Evolutionary conservation across 23 red algal species (phyloP), one percentile per base, ranked within the genome.

Genomic region (Gracilaria domingensis): DNA sequence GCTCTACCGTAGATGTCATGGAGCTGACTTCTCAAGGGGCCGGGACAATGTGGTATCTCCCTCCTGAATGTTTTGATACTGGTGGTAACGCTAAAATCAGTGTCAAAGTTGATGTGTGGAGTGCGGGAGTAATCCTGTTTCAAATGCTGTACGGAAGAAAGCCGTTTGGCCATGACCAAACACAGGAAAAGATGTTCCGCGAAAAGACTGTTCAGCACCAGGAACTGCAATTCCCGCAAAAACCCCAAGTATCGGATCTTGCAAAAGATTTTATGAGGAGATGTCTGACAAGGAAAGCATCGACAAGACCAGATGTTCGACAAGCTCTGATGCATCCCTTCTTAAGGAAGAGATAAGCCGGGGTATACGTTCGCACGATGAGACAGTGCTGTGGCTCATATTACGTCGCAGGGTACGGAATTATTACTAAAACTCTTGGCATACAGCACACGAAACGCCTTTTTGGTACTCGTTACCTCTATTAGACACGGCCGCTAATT

Each of bases 21-120:
- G 95, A 98, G 80, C 81, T 98, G 54, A 98, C 95, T 12, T 89
- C 83, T 18, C 93, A 95, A 86, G 93, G 93, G n/a, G 93, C 93
- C 39, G 97, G 97, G 50, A 98, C 97, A 12, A 96, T 96, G 82
- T 98, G 97, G 97, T 98, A 98, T 75, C 79, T 98, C 36, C 97
- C 97, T 20, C 97, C 97, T 40, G 97, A 98, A 49, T 95, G 93
- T 64, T 98, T 98, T 86, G 85, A 91, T 30, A 81, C 72, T 0
- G 95, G 84, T 40, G 74, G 69, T 25, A 32, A 51, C 37, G 84
- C 91, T 6, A 34, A 77, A 12, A 98, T 98, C 56, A 94, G 97
- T 67, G 82, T 59, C 26, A 98, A 98, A 35, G 97, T 98, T 50
- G 97, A 98, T 81, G 94, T 98, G 0, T 98, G 97, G 97, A 93